These are phyloP conservation scores for Hemisphaericaspora xylofermentans DNA, from an alignment of 1,139 yeast species.

Conservation along the genomic window DNA sequence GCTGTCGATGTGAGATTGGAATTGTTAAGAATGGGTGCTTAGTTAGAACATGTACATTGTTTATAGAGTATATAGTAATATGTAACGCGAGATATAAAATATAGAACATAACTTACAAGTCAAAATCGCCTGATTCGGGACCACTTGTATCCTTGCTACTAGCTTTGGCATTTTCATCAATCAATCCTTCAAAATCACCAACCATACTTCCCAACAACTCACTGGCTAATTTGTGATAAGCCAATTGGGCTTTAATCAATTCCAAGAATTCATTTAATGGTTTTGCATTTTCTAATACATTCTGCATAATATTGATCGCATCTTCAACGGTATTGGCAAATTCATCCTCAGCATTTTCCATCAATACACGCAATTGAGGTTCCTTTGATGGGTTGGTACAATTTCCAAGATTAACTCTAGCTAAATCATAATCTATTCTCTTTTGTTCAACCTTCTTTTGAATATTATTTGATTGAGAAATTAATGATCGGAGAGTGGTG, in stretches of 20 bases:
- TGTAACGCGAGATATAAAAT: too few relatives aligned
- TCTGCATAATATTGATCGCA: slow-evolving; percentile 82
- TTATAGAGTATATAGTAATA: slow-evolving; percentile 2
- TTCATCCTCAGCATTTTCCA: slow-evolving; percentile 87
- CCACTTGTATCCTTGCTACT: slow-evolving; percentile 20
- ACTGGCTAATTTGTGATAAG: slow-evolving; percentile 75
- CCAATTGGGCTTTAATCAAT: slow-evolving; percentile 76
- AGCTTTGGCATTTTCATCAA: slow-evolving; percentile 43
- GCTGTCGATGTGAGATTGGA: slow-evolving; percentile 41
- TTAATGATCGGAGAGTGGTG: slow-evolving; percentile 62
- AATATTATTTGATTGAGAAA: slow-evolving; percentile 66
- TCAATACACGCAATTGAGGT: slow-evolving; percentile 70
- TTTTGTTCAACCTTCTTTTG: slow-evolving; percentile 78
- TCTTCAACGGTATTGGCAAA: slow-evolving; percentile 90
- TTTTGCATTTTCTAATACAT: slow-evolving; percentile 71
- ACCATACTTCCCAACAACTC: slow-evolving; percentile 68
- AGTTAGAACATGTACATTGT: background rate
- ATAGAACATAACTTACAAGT: slow-evolving; percentile 28
- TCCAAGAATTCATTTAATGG: slow-evolving; percentile 71
- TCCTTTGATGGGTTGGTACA: slow-evolving; percentile 73
- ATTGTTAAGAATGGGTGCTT: slow-evolving; percentile 26
- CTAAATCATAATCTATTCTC: slow-evolving; percentile 77
- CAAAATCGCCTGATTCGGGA: slow-evolving; percentile 47
- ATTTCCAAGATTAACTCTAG: slow-evolving; percentile 63
- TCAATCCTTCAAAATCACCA: slow-evolving; percentile 62